Evolutionary conservation across 257 asterid genomes (phyloP).

Genomic region (Gentiana macrophylla): DNA sequence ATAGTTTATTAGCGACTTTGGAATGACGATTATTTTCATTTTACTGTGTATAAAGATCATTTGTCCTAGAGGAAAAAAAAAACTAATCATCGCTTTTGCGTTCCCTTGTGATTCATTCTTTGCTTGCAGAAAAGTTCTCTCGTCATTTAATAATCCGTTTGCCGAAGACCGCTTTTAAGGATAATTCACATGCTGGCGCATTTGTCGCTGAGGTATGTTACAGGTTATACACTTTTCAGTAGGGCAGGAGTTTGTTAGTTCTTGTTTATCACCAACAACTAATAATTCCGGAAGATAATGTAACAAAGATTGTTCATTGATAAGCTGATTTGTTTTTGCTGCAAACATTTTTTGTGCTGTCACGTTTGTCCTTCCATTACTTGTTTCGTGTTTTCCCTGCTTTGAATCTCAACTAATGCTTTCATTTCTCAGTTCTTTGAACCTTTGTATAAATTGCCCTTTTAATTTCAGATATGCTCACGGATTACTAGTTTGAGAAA

Average conservation of each 20-base stretch:
- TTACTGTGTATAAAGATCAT: too few relatives aligned
- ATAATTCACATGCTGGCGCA: slow-evolving; percentile 88
- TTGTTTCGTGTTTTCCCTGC: neutral
- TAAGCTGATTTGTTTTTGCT: neutral
- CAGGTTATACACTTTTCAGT: too few relatives aligned
- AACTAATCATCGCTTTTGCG: neutral
- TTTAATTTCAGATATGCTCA: slow-evolving; percentile 56
- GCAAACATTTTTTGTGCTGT: neutral
- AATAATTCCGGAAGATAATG: too few relatives aligned
- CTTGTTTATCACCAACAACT: too few relatives aligned
- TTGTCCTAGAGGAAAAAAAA: too few relatives aligned
- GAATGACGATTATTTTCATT: too few relatives aligned
- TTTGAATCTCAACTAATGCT: slow-evolving; percentile 4
- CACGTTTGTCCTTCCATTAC: neutral
- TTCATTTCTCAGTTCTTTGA: neutral
- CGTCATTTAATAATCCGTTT: slow-evolving; percentile 78
- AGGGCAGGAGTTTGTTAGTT: too few relatives aligned
- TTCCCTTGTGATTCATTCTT: neutral
- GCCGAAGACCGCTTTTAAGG: slow-evolving; percentile 81
- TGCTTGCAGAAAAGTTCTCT: slow-evolving; percentile 75
- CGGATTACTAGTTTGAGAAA: slow-evolving; percentile 51
- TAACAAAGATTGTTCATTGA: too few relatives aligned
- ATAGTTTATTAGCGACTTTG: too few relatives aligned
- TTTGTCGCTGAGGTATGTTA: slow-evolving; percentile 83
- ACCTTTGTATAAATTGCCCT: slow-evolving; percentile 3